A percentile compares a stretch with the other conserved stretches of the same genome.
These are phyloP conservation scores for Sporothrix pallida DNA, from an alignment of 2,329 filamentous ascomycete genomes.

Conservation along the genomic window DNA sequence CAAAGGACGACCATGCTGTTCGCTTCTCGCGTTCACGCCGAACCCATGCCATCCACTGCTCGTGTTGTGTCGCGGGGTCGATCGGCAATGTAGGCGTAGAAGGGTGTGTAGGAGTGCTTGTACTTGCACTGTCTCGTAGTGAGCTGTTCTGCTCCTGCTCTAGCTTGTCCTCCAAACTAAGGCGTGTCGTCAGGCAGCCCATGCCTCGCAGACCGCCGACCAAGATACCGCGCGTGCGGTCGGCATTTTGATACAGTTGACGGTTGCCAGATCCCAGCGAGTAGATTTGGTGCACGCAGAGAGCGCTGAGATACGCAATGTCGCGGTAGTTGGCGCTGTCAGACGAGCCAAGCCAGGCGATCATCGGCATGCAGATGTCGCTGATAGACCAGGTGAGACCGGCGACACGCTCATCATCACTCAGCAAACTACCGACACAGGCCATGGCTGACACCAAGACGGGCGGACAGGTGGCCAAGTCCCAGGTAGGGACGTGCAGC, in stretches of 20 bases:
- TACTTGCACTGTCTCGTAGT: neutral
- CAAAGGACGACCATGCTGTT: conserved; percentile 44
- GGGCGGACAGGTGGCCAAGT: conserved; percentile 38
- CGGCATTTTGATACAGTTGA: conserved; percentile 43
- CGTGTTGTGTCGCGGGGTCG: conserved; percentile 5
- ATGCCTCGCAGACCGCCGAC: conserved; percentile 43
- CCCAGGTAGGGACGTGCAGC: conserved; percentile 44
- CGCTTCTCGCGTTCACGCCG: conserved; percentile 40
- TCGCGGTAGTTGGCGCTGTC: conserved; percentile 41
- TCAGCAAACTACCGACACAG: conserved; percentile 42
- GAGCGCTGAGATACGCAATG: conserved; percentile 42
- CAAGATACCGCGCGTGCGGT: conserved; percentile 42
- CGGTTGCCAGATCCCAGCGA: conserved; percentile 45
- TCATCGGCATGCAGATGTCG: conserved; percentile 42
- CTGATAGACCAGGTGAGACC: conserved; percentile 40
- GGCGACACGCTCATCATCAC: conserved; percentile 30
- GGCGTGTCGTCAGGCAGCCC: conserved; percentile 40
- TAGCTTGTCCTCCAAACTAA: conserved; percentile 28
- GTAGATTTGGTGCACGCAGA: conserved; percentile 45
- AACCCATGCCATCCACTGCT: conserved; percentile 41
- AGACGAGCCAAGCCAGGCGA: conserved; percentile 42
- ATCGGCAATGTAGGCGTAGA: conserved; percentile 29
- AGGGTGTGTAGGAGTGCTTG: neutral
- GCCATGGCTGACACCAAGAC: conserved; percentile 43
- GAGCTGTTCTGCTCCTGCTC: conserved; percentile 19